Percentiles rank a stretch among this genome's conserved stretches.
These are phyloP conservation scores for Xylona heveae DNA, from an alignment of 495 filamentous ascomycete genomes.

Conservation along the genomic window DNA sequence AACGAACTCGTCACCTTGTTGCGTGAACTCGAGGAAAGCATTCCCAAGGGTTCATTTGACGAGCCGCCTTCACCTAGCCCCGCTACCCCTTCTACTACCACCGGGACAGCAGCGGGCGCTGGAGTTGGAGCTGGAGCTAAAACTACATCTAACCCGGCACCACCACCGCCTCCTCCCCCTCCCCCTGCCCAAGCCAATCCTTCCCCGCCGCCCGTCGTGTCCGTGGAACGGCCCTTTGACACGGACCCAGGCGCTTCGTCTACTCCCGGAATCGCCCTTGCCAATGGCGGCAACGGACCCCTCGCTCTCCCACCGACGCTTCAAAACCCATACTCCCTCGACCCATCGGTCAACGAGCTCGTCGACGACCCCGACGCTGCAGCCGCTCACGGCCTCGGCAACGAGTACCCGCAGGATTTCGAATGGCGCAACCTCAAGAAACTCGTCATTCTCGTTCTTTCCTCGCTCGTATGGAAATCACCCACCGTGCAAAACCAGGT, in stretches of 20 bases:
- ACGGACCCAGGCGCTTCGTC: slow-evolving; percentile 14
- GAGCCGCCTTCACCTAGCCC: slow-evolving; percentile 11
- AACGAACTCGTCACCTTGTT: slow-evolving; percentile 70
- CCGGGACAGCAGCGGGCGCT: slow-evolving; percentile 11
- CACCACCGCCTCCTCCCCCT: slow-evolving; percentile 7
- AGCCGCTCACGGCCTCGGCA: slow-evolving; percentile 20
- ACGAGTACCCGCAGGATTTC: slow-evolving; percentile 68
- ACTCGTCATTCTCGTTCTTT: slow-evolving; percentile 69
- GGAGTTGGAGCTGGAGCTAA: slow-evolving; percentile 12
- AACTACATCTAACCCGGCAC: slow-evolving; percentile 12
- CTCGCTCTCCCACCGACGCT: slow-evolving; percentile 15
- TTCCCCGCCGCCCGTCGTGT: slow-evolving; percentile 19
- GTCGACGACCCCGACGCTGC: slow-evolving; percentile 23
- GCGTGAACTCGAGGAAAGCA: slow-evolving; percentile 66
- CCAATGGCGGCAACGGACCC: slow-evolving; percentile 15
- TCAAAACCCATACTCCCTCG: slow-evolving; percentile 16
- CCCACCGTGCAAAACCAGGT: slow-evolving; percentile 70
- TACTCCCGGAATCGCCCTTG: neutral
- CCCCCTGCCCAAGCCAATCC: neutral
- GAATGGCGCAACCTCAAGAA: slow-evolving; percentile 89
- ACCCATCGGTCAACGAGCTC: slow-evolving; percentile 27
- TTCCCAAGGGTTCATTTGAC: slow-evolving; percentile 46
- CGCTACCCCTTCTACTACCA: slow-evolving; percentile 12
- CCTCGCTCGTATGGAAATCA: slow-evolving; percentile 62
- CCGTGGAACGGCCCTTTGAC: slow-evolving; percentile 35